Percentiles rank a stretch among this genome's conserved stretches.
Evolutionary conservation across 352 stramenopile genomes (phyloP).

Genomic region (Phytopythium aichiense): DNA sequence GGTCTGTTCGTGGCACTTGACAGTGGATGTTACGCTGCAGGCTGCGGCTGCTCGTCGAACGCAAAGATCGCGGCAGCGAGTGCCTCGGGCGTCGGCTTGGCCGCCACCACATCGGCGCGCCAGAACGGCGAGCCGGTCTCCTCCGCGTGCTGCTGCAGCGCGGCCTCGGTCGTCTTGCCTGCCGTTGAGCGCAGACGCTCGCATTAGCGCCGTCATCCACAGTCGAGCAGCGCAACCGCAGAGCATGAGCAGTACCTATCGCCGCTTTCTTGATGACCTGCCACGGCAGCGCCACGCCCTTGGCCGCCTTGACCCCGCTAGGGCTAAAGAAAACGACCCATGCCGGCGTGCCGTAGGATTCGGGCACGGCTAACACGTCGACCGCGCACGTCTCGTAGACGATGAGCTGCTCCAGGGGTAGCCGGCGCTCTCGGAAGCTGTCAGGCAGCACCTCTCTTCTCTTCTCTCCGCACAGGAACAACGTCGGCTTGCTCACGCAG

Average conservation of each 20-base stretch:
- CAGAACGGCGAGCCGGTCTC: constrained; percentile 36
- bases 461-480: constrained; percentile 81
- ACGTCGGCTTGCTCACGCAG: constrained; percentile 38
- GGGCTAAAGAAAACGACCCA: constrained; percentile 85
- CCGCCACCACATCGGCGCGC: constrained; percentile 44
- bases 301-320: constrained; percentile 61
- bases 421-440: constrained; percentile 44
- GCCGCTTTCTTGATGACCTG: constrained; percentile 62
- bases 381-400: constrained; percentile 63
- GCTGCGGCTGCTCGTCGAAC: not conserved
- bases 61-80: constrained; percentile 47
- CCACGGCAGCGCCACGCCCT: constrained; percentile 41
- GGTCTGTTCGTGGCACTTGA: not conserved
- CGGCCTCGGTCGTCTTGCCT: constrained; percentile 72
- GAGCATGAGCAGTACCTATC: constrained; percentile 36
- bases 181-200: not conserved
- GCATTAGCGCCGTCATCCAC: not conserved
- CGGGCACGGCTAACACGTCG: constrained; percentile 37
- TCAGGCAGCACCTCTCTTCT: constrained; percentile 51
- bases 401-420: constrained; percentile 53
- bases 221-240: not conserved
- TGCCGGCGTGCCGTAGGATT: constrained; percentile 27
- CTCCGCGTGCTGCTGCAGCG: constrained; percentile 39
- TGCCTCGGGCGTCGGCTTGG: constrained; percentile 50
- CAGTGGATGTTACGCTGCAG: not conserved